phyloP scores from a whole-genome alignment of 352 stramenopile genomes.

The Plasmopara halstedii region DNA sequence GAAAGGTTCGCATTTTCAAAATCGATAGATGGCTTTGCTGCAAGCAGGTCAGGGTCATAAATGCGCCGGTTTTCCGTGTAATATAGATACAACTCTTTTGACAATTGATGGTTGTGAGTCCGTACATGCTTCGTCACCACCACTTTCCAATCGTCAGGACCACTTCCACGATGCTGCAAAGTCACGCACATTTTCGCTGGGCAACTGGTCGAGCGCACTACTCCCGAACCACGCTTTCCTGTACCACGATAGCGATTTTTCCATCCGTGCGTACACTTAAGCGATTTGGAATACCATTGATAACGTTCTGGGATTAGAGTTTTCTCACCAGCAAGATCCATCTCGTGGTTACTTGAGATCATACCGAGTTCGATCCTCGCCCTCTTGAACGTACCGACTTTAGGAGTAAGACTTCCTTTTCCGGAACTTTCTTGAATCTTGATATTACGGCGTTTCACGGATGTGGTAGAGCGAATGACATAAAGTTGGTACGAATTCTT shows the following conservation, averaged over 20 bases:
- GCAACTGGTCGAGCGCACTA: slow-evolving; percentile 59
- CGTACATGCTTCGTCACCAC: slow-evolving; percentile 70
- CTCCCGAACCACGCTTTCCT: slow-evolving; percentile 53
- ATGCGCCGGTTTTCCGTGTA: slow-evolving; percentile 75
- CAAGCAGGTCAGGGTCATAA: slow-evolving; percentile 62
- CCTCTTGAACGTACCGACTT: background rate
- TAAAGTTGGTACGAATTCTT: slow-evolving; percentile 64
- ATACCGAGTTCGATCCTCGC: slow-evolving; percentile 2
- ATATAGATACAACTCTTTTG: slow-evolving; percentile 63
- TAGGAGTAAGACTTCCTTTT: slow-evolving; percentile 4
- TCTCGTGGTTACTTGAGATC: background rate
- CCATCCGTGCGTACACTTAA: slow-evolving; percentile 78
- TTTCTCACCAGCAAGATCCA: slow-evolving; percentile 11
- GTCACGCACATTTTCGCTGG: slow-evolving; percentile 77
- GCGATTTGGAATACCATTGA: slow-evolving; percentile 77
- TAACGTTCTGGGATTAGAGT: slow-evolving; percentile 53
- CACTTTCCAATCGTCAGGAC: slow-evolving; percentile 46
- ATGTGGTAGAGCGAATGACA: slow-evolving; percentile 72
- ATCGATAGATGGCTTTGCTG: slow-evolving; percentile 1
- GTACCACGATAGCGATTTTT: slow-evolving; percentile 57
- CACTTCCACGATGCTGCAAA: slow-evolving; percentile 37
- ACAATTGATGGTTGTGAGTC: slow-evolving; percentile 67
- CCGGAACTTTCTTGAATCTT: slow-evolving; percentile 48
- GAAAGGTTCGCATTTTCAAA: slow-evolving; percentile 5
- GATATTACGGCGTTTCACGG: slow-evolving; percentile 56